Percentiles rank a stretch among this genome's conserved stretches.
Evolutionary conservation across 192 early-diverging fungal species (phyloP).

Genomic region (Physocladia obscura): DNA sequence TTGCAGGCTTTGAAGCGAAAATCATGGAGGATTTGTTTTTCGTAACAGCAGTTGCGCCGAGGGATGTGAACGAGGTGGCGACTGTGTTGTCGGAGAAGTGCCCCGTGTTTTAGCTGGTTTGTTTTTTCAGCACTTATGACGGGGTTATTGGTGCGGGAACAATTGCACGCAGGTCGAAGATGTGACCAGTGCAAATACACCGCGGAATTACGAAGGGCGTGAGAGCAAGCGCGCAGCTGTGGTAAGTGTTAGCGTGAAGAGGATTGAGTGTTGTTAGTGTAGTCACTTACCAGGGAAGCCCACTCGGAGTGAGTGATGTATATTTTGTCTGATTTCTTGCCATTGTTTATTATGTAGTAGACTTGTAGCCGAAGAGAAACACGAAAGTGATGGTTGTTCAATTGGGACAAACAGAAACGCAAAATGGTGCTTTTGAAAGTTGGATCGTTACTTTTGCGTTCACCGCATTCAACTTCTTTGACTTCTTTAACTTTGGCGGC

Average conservation of each 20-base stretch:
- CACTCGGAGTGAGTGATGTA: constrained; percentile 74
- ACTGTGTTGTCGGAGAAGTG: constrained; percentile 77
- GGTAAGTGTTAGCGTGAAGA: neutral
- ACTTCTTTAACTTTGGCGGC: too few relatives aligned
- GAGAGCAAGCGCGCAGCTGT: constrained; percentile 86
- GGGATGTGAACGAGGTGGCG: constrained; percentile 85
- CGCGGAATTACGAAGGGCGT: constrained; percentile 83
- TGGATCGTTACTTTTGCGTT: too few relatives aligned
- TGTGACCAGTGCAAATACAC: constrained; percentile 80
- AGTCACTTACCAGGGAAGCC: constrained; percentile 6
- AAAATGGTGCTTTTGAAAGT: too few relatives aligned
- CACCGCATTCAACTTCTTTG: too few relatives aligned
- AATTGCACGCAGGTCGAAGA: constrained; percentile 90
- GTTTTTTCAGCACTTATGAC: constrained; percentile 45
- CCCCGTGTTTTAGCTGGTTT: constrained; percentile 73
- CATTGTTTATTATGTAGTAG: too few relatives aligned
- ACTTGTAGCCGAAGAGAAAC: too few relatives aligned
- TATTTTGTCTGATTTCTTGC: constrained; percentile 77
- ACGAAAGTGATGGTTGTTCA: too few relatives aligned
- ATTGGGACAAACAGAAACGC: too few relatives aligned
- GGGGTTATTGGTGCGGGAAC: constrained; percentile 58
- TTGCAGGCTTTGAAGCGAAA: too few relatives aligned
- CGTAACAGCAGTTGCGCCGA: constrained; percentile 71
- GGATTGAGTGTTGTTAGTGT: neutral
- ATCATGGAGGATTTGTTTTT: constrained; percentile 68